A percentile compares a stretch with the other conserved stretches of the same genome.
These are phyloP conservation scores for Cutaneotrichosporon cyanovorans DNA, from an alignment of 1,284 basidiomycete genomes.

Conservation along the genomic window DNA sequence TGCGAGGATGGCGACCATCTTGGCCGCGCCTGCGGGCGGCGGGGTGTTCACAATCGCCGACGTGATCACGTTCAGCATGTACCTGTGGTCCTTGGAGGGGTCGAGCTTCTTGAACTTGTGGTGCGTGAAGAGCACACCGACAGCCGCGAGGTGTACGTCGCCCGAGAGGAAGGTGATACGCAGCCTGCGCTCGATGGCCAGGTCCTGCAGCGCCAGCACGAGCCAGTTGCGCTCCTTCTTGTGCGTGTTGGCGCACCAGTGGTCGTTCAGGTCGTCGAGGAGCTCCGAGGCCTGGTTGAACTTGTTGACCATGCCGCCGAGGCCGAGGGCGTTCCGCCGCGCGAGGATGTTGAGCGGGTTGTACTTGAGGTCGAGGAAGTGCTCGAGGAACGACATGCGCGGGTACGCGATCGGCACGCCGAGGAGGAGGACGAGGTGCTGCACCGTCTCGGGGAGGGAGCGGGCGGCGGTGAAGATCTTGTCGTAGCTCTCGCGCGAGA, in stretches of 20 bases:
- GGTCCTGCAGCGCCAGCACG: constrained; percentile 65
- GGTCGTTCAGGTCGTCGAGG: constrained; percentile 87
- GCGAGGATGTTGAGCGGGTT: constrained; percentile 74
- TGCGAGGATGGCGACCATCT: constrained; percentile 71
- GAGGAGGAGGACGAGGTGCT: constrained; percentile 73
- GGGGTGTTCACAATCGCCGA: constrained; percentile 52
- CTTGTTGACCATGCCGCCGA: constrained; percentile 74
- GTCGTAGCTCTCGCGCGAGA: constrained; percentile 62
- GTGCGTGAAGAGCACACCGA: constrained; percentile 64
- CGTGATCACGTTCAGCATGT: constrained; percentile 65
- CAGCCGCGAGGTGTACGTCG: constrained; percentile 83
- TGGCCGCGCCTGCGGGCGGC: constrained; percentile 68
- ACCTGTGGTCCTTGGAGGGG: constrained; percentile 62
- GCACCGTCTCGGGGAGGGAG: constrained; percentile 56
- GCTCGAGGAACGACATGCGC: constrained; percentile 76
- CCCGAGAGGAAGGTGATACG: constrained; percentile 80
- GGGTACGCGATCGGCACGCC: constrained; percentile 69
- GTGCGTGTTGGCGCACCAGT: constrained; percentile 76
- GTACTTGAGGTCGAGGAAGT: constrained; percentile 62
- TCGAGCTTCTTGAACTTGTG: constrained; percentile 41
- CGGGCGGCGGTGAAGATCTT: constrained; percentile 59
- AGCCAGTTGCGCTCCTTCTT: constrained; percentile 91
- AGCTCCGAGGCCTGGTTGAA: constrained; percentile 87
- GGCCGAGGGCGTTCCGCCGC: constrained; percentile 49
- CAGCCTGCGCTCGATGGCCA: constrained; percentile 56